Evolutionary conservation across 495 filamentous ascomycete species (phyloP), one percentile per base, ranked within the genome.

Genomic region (Penicillium simplicissimum): DNA sequence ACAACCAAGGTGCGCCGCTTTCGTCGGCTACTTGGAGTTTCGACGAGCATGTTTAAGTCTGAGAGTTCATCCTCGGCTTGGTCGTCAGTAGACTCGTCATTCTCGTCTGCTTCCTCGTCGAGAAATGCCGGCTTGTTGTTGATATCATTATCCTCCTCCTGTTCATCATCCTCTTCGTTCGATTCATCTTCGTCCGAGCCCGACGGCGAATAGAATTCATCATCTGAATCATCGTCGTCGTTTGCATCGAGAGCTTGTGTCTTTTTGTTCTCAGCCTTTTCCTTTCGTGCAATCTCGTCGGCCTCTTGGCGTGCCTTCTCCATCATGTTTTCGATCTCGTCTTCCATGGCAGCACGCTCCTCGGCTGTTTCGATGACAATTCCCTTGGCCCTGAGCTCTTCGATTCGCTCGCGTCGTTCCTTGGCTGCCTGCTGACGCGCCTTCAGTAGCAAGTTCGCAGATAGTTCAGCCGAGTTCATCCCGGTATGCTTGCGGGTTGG

Each of bases 351-450:
- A 63, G 90, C 87, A 59, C 90, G 82, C 65, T 99, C 93, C 72
- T 96, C 95, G 5, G 87, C 84, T 1, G 91, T 96, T 64, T 90
- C 88, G n/a, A 97, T 79, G 43, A 89, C 77, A 15, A 98, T 81
- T 34, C 95, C 95, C 70, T 88, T 90, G 19, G 87, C 86, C 57
- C 84, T 82, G 25, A 98, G 79, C 60, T 89, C 85, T 60, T 90
- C 85, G 15, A 98, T 82, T 58, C 87, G 88, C 64, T 91, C 88
- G 47, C 87, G 85, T n/a, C 91, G 83, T 69, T 93, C 93, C 35
- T 84, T 74, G 23, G 83, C 82, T 42, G 93, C 96, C 74, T 99
- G 95, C 62, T 87, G 80, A 36, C 91, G 84, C 0, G 93, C 92
- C 57, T 87, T 84, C 60, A 83, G 83, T 6, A 87, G 74, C 15